A percentile compares a stretch with the other conserved stretches of the same genome.
phyloP scores from a whole-genome alignment of 257 asterid species.

The Solanum verrucosum region DNA sequence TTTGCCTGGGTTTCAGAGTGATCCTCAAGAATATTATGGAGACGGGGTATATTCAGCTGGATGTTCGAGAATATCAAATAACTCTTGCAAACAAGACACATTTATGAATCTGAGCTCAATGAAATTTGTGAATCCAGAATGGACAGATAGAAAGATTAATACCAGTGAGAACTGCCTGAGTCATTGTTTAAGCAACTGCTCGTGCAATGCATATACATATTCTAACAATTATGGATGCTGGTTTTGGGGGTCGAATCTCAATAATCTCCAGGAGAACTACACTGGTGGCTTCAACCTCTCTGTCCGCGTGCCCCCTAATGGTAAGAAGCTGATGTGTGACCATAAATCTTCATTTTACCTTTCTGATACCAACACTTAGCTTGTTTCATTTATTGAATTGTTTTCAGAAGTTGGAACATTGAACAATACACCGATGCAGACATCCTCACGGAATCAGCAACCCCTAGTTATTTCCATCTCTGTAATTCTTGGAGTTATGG shows the following conservation, averaged over 20 bases:
- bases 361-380: background rate
- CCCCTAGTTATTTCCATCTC: background rate
- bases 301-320: constrained; percentile 7
- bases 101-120: constrained; percentile 1
- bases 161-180: background rate
- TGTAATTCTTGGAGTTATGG: constrained; percentile 12
- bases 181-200: constrained; percentile 11
- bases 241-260: constrained; percentile 9
- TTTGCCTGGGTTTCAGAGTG: constrained; percentile 12
- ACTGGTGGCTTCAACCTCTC: background rate
- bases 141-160: background rate
- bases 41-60: background rate
- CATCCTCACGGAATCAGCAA: background rate
- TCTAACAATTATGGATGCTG: background rate
- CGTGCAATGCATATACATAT: constrained; percentile 18
- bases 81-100: background rate
- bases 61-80: background rate
- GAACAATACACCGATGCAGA: background rate
- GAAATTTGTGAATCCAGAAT: background rate
- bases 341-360: background rate
- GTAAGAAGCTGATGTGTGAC: constrained; percentile 11
- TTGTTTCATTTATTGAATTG: background rate
- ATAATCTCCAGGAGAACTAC: constrained; percentile 11
- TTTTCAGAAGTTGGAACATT: background rate
- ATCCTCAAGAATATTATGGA: background rate